Base-by-base conservation (phyloP, 371 early-diverging fungal species). In the Apophysomyces variabilis region DNA sequence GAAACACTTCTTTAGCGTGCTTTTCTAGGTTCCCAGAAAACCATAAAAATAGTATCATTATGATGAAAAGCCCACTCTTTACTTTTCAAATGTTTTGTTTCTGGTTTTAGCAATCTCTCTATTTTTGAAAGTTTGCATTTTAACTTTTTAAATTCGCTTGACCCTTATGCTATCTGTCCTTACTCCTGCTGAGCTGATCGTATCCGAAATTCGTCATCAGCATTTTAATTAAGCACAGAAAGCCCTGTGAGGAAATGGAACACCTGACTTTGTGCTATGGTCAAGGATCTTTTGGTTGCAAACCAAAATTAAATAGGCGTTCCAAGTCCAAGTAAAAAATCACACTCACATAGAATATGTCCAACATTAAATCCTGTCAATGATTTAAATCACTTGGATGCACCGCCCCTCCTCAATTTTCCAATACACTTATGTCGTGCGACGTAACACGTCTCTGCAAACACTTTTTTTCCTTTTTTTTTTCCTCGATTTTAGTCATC, bases 341-440 rank as follows among this genome's bases (percentile, higher is more conserved):
- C 32, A 26, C 32, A 2, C 11, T 50, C 41, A 8, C 8, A 41
- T 13, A 41, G 11, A 41, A 8, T 8, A 21, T 50, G 54, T 50
- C 54, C 54, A 50, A 50, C 21, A 50, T 50, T 21, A 21, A 50
- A 50, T 9, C 21, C 54, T 50, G 54, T 50, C 54, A 50, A 50
- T 50, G 21, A 50, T 7, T 50, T 41, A 21, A 50, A 50, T 50
- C 21, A 21, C 21, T 50, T 7, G 54, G 21, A 21, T n/a, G 21
- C n/a, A 47, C 54, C 47, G 16, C 18, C 16, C 16, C 54, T 50
- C 54, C 54, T 50, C 54, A 50, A 50, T 21, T 50, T 50, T 21
- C 54, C 54, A 50, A 50, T 50, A 26, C 54, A 18, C 54, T 50
- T 21, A 50, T 50, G 54, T 50, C 21, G 54, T 50, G 54, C 54